phyloP scores from a whole-genome alignment of 768 basidiomycete species.

The Clavulina sp. region DNA sequence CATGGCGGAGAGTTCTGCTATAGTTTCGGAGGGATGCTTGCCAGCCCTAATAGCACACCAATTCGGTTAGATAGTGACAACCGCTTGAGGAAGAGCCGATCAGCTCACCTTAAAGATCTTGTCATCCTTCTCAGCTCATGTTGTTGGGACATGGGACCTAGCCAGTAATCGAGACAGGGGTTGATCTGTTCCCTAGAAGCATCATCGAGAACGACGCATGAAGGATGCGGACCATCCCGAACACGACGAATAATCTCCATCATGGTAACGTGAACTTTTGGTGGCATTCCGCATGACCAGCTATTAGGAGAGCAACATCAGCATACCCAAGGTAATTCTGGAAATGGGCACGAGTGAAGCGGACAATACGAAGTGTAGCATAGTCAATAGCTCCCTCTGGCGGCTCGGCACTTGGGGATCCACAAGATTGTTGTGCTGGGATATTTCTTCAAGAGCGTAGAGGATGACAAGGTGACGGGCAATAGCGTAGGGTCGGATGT shows the following conservation, averaged over 20 bases:
- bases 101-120: no score
- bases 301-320: background rate
- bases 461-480: conserved; percentile 2
- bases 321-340: background rate
- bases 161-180: background rate
- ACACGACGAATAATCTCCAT: background rate
- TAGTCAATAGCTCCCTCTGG: background rate
- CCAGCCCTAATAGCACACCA: no score
- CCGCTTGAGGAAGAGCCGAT: no score
- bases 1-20: no score
- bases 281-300: background rate
- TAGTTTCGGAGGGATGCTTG: no score
- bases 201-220: background rate
- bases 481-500: background rate
- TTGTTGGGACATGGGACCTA: background rate
- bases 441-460: background rate
- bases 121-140: no score
- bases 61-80: no score
- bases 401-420: background rate
- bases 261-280: background rate
- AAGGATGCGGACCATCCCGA: background rate
- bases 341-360: background rate
- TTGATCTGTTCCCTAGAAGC: background rate
- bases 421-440: background rate
- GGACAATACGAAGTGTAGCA: background rate